Evolutionary conservation across 2,329 filamentous ascomycete species (phyloP).

Genomic region (Aspergillus viridinutans): DNA sequence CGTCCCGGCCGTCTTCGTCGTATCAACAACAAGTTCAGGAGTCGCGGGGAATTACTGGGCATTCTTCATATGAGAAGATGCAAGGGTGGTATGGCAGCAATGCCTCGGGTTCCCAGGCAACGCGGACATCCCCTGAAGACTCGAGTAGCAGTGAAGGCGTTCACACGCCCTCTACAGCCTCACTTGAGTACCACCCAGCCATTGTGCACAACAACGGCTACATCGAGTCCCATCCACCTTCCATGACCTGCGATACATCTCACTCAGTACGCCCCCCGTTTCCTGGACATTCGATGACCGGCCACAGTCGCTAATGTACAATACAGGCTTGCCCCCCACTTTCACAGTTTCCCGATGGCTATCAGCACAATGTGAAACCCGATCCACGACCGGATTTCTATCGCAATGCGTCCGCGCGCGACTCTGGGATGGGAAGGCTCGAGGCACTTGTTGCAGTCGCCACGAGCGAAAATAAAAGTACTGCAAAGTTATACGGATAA

Average conservation of each 20-base stretch:
- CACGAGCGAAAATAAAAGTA: conserved; percentile 43
- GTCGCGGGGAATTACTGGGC: conserved; percentile 22
- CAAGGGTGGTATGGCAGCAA: conserved; percentile 26
- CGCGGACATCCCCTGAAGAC: conserved; percentile 45
- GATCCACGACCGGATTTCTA: conserved; percentile 27
- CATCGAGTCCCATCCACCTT: conserved; percentile 41
- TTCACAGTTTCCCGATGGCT: conserved; percentile 26
- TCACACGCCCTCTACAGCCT: conserved; percentile 44
- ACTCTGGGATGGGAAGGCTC: conserved; percentile 44
- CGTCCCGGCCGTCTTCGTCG: conserved; percentile 31
- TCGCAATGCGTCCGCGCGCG: conserved; percentile 23
- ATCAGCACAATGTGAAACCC: conserved; percentile 24
- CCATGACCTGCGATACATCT: conserved; percentile 32
- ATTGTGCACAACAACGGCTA: conserved; percentile 47
- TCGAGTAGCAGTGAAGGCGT: conserved; percentile 48
- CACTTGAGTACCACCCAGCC: conserved; percentile 46
- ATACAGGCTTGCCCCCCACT: conserved; percentile 32
- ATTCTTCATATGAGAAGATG: conserved; percentile 12
- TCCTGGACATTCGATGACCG: conserved; percentile 21
- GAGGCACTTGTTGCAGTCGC: conserved; percentile 49
- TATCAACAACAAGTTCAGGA: conserved; percentile 32
- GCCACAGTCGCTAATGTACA: conserved; percentile 26
- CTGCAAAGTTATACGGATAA: conserved; percentile 30
- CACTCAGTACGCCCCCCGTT: conserved; percentile 37
- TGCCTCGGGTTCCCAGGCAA: conserved; percentile 26